Percentiles rank a stretch among this genome's conserved stretches.
These are phyloP conservation scores for Arachis stenosperma DNA, from an alignment of 306 rosid genomes.

Conservation along the genomic window DNA sequence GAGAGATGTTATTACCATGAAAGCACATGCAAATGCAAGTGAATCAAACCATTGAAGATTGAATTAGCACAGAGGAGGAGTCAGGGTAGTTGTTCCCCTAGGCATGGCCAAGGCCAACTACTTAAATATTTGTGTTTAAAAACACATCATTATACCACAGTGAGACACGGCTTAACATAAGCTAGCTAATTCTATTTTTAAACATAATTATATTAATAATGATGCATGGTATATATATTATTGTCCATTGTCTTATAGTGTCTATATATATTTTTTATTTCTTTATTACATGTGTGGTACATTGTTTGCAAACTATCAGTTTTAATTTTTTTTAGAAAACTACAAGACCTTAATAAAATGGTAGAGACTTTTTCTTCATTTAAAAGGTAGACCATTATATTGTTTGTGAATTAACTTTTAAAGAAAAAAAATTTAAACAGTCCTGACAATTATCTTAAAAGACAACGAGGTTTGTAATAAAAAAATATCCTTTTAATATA, in stretches of 20 bases:
- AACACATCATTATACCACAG: conserved; percentile 16
- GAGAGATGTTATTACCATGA: conserved; percentile 19
- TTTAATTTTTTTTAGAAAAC: neutral
- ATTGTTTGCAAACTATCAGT: neutral
- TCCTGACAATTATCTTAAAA: no score
- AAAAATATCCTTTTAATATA: no score
- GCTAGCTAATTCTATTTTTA: neutral
- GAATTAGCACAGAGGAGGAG: conserved; percentile 12
- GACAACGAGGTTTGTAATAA: no score
- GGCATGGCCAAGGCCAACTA: conserved; percentile 23
- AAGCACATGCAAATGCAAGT: conserved; percentile 28
- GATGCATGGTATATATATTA: neutral
- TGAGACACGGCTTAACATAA: conserved; percentile 28
- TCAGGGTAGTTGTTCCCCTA: conserved; percentile 22
- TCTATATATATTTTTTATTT: neutral
- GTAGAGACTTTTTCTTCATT: neutral
- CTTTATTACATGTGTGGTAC: neutral
- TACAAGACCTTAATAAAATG: neutral
- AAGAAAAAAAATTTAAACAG: neutral
- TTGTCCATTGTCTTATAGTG: neutral
- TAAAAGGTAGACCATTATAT: neutral
- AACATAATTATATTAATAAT: neutral
- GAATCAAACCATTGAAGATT: conserved; percentile 14
- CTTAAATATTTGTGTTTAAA: conserved; percentile 14
- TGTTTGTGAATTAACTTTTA: neutral